Base-by-base conservation (phyloP, 1,139 yeast species). In the Saccharomyces hybrid region DNA sequence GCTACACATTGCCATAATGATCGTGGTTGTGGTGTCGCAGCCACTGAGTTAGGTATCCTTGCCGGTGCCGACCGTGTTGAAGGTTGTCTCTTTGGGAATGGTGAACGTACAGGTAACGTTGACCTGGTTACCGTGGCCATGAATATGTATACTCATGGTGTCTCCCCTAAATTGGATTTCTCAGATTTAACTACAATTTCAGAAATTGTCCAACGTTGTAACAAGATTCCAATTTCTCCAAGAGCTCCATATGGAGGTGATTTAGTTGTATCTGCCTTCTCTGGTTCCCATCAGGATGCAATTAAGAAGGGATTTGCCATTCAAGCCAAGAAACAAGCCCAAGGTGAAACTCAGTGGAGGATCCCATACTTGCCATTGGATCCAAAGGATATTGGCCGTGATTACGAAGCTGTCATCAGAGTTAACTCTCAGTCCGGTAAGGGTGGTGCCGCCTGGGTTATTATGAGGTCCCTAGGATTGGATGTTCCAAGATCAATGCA, bases 361-460 rank as follows among this genome's bases (percentile, higher is more conserved):
- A 81, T 93, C 61, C 99, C 99, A 51, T 93, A 93, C 75, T 80
- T 93, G 68, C 98, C 99, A 57, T 80, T 93, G 73, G 99, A 93
- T 73, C 99, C 99, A 64, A 81, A 85, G 70, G 98, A 93, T 72
- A 86, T 93, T 65, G 98, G 98, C 57, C 84, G 98, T 75, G 91
- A 88, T 56, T 93, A 93, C 74, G 98, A 93, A 75, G 98, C 98
- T 49, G 95, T 93, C 61, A 93, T 93, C 68, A 83, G 99, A 73
- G 98, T 93, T 73, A 93, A 93, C 77, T 90, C 97, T n/a, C 98
- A 93, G 76, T 86, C 96, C 28, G 99, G 99, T 68, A 93, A 93
- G 75, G 98, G 98, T 69, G 98, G 98, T 70, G 96, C 98, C 29
- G 96, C 98, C 29, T 93, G 98, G 97, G 87, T 93, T 61, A 86